Conservation (phyloP, 2,329 filamentous ascomycete genomes). For the Rugonectria rugulosa region DNA sequence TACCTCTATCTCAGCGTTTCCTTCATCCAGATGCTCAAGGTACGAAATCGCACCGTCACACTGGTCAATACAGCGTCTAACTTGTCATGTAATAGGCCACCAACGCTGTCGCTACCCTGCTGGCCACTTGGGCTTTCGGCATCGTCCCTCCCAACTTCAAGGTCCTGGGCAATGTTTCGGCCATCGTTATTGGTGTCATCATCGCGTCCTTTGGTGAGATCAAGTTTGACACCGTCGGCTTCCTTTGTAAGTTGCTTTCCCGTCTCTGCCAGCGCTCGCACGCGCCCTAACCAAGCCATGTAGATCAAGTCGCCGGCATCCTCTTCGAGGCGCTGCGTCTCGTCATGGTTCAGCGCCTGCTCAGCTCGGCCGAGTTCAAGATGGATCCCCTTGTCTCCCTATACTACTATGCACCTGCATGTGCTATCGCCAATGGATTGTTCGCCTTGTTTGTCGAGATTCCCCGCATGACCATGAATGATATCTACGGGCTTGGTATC, state of each 20-base stretch:
- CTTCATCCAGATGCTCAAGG: constrained; percentile 22
- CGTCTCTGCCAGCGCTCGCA: rapidly evolving
- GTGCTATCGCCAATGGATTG: constrained; percentile 10
- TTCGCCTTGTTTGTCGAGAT: constrained; percentile 17
- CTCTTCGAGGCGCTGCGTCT: constrained; percentile 20
- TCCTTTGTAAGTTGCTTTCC: constrained; percentile 12
- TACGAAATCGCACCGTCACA: not conserved
- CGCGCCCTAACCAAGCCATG: not conserved
- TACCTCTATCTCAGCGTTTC: constrained; percentile 21
- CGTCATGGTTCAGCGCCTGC: constrained; percentile 17
- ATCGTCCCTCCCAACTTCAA: constrained; percentile 15
- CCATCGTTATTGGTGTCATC: constrained; percentile 16
- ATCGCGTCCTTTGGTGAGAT: constrained; percentile 22
- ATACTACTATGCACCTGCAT: constrained; percentile 20
- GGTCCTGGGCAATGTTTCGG: constrained; percentile 7
- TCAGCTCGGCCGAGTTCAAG: constrained; percentile 22
- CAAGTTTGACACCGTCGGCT: constrained; percentile 15
- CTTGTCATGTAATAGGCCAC: constrained; percentile 8
- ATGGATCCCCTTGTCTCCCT: constrained; percentile 20
- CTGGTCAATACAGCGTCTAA: not conserved
- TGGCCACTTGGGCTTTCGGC: constrained; percentile 17
- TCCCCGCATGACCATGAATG: constrained; percentile 7
- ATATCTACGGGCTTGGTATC: constrained; percentile 11
- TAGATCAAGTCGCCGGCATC: constrained; percentile 20
- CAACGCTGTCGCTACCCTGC: constrained; percentile 15